Conservation (phyloP, 176 grass and related monocot genomes). For the Oryza glaberrima region DNA sequence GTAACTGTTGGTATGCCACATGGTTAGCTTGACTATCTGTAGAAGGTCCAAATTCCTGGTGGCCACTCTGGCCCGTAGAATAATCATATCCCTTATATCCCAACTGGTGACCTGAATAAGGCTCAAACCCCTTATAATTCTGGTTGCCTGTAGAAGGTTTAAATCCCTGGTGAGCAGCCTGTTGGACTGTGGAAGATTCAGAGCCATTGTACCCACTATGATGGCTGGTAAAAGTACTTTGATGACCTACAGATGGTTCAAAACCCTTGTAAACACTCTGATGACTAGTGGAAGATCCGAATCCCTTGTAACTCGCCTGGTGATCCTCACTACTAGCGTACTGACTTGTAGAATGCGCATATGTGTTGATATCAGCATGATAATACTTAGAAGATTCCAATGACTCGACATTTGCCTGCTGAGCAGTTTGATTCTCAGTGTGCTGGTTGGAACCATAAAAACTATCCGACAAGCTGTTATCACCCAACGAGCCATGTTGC, state of each 20-base stretch:
- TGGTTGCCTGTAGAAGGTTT: constrained; percentile 35
- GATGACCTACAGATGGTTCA: constrained; percentile 24
- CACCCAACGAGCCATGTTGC: constrained; percentile 28
- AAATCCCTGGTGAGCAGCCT: constrained; percentile 30
- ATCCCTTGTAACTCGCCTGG: constrained; percentile 33
- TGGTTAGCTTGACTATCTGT: constrained; percentile 46
- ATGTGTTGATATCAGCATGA: constrained; percentile 16
- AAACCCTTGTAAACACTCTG: constrained; percentile 40
- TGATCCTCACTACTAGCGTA: constrained; percentile 4
- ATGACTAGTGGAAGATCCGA: constrained; percentile 11
- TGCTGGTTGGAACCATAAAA: constrained; percentile 44
- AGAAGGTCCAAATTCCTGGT: constrained; percentile 38
- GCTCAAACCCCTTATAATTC: constrained; percentile 33
- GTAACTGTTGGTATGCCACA: constrained; percentile 29
- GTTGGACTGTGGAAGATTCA: constrained; percentile 21
- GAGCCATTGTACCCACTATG: constrained; percentile 30
- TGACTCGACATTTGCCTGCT: constrained; percentile 13
- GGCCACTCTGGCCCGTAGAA: constrained; percentile 34
- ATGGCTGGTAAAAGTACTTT: constrained; percentile 10
- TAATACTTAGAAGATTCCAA: constrained; percentile 24
- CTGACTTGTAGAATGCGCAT: constrained; percentile 43
- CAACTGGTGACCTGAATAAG: constrained; percentile 14
- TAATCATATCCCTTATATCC: constrained; percentile 12
- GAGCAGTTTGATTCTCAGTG: constrained; percentile 28
- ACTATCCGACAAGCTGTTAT: constrained; percentile 35